phyloP scores from a whole-genome alignment of 192 early-diverging fungal species.

The Backusella liffmaniae region DNA sequence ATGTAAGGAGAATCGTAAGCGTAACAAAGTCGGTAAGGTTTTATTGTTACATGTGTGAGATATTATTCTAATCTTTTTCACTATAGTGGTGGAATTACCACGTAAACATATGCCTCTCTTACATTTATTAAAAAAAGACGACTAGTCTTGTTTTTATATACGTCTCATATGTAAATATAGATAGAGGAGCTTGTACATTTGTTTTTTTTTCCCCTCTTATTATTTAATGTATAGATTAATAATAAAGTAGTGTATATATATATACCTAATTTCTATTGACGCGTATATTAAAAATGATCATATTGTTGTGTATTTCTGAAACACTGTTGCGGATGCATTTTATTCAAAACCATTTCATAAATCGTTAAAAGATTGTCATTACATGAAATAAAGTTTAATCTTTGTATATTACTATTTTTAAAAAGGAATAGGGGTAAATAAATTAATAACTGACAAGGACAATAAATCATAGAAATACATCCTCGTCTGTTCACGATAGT shows the following conservation, averaged over 20 bases:
- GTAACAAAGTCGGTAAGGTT: conserved; percentile 18
- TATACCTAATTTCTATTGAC: background rate
- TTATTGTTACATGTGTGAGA: too few relatives aligned
- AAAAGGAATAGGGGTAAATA: too few relatives aligned
- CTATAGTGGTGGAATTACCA: conserved; percentile 58
- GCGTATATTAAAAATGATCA: too few relatives aligned
- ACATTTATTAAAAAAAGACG: background rate
- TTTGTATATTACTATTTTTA: too few relatives aligned
- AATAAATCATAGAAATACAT: too few relatives aligned
- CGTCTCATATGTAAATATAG: background rate
- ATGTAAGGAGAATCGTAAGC: conserved; percentile 20
- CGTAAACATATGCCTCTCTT: conserved; percentile 56
- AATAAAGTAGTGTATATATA: background rate
- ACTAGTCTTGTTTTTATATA: background rate
- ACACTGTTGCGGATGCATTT: too few relatives aligned
- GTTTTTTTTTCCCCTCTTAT: background rate
- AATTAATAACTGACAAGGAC: too few relatives aligned
- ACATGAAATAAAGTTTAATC: too few relatives aligned
- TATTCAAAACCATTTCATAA: too few relatives aligned
- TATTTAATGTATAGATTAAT: background rate
- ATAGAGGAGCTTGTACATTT: conserved; percentile 1
- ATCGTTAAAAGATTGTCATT: too few relatives aligned
- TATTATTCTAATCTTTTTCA: background rate
- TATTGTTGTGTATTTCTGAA: too few relatives aligned
- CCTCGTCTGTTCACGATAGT: too few relatives aligned